Evolutionary conservation across 345 rosid genomes (phyloP).

Genomic region (Arabis hirsuta): DNA sequence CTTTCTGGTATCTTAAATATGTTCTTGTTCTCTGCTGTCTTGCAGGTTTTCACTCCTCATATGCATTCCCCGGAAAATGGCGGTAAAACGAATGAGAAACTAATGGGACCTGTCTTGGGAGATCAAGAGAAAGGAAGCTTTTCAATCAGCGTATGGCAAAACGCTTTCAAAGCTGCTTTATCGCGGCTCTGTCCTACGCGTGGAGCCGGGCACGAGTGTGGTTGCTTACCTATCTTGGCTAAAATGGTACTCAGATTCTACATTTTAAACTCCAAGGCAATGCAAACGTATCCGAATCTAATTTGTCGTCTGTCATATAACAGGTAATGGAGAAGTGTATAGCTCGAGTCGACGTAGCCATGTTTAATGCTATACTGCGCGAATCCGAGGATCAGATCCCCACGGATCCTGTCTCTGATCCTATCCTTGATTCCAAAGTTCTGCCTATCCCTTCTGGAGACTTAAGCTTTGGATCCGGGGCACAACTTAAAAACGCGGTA

Average conservation of each 20-base stretch:
- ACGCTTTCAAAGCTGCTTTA: conserved; percentile 75
- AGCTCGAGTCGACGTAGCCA: conserved; percentile 81
- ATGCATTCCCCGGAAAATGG: conserved; percentile 66
- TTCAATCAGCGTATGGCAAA: conserved; percentile 74
- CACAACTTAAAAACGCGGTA: conserved; percentile 91
- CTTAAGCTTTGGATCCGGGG: conserved; percentile 96
- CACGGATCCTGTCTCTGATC: conserved; percentile 93
- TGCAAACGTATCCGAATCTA: no score
- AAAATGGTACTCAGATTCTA: conserved; percentile 56
- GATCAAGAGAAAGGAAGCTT: conserved; percentile 77
- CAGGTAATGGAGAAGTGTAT: conserved; percentile 89
- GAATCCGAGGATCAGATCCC: conserved; percentile 94
- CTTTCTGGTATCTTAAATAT: neutral
- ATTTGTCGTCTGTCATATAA: neutral
- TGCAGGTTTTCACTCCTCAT: conserved; percentile 83
- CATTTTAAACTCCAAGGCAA: conserved; percentile 6
- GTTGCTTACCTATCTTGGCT: conserved; percentile 81
- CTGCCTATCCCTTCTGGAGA: conserved; percentile 88
- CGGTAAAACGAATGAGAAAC: conserved; percentile 50
- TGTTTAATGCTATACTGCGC: conserved; percentile 92
- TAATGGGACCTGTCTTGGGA: conserved; percentile 64
- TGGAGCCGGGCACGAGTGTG: conserved; percentile 86
- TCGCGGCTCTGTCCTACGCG: conserved; percentile 78
- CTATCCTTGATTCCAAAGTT: conserved; percentile 79
- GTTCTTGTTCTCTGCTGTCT: conserved; percentile 4